Evolutionary conservation across 192 early-diverging fungal species (phyloP).

Genomic region (Blastocladiella britannica): DNA sequence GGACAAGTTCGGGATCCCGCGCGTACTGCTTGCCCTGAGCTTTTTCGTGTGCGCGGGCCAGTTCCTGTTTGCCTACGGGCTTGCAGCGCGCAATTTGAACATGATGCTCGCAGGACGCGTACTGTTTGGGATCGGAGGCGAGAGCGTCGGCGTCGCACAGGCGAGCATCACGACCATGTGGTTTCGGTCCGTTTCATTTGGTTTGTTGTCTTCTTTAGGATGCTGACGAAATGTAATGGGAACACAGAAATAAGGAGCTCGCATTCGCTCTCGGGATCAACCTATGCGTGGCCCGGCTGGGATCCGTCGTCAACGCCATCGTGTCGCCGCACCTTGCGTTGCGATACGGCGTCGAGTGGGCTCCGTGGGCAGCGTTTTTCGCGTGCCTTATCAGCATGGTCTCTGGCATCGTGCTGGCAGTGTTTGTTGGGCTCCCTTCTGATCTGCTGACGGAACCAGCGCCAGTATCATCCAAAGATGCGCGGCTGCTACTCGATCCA

Average conservation of each 20-base stretch:
- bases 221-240: no score
- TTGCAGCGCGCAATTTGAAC: slow-evolving; percentile 17
- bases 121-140: slow-evolving; percentile 42
- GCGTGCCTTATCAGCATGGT: slow-evolving; percentile 20
- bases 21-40: slow-evolving; percentile 28
- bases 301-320: slow-evolving; percentile 35
- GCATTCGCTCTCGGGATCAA: slow-evolving; percentile 37
- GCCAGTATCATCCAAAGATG: slow-evolving; percentile 6
- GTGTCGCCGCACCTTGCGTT: slow-evolving; percentile 26
- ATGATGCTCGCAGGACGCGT: slow-evolving; percentile 32
- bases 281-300: slow-evolving; percentile 27
- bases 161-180: slow-evolving; percentile 33
- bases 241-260: slow-evolving; percentile 22
- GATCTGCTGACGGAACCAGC: slow-evolving; percentile 14
- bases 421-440: slow-evolving; percentile 23
- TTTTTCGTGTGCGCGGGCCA: slow-evolving; percentile 29
- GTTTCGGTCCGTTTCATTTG: slow-evolving; percentile 16
- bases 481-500: slow-evolving; percentile 10
- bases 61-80: slow-evolving; percentile 33
- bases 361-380: slow-evolving; percentile 28
- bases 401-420: slow-evolving; percentile 14
- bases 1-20: slow-evolving; percentile 23
- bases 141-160: slow-evolving; percentile 36
- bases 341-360: slow-evolving; percentile 11
- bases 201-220: neutral